phyloP scores from a whole-genome alignment of 2,329 filamentous ascomycete species.

The Colletotrichum abscissum region DNA sequence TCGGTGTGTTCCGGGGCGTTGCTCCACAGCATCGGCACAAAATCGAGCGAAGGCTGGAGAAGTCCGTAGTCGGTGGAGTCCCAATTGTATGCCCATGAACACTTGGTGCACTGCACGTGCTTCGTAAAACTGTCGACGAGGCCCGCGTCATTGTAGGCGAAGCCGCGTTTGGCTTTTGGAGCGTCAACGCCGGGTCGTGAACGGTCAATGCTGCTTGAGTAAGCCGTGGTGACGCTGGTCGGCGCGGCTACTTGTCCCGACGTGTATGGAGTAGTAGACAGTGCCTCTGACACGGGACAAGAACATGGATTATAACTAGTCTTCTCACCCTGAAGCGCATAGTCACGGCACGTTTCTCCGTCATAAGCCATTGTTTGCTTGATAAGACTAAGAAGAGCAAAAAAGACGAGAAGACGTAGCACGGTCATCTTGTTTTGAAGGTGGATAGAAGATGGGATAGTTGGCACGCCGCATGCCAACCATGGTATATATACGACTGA shows the following conservation, averaged over 20 bases:
- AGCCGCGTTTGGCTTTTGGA: conserved; percentile 67
- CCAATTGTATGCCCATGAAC: conserved; percentile 78
- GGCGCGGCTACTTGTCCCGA: background rate
- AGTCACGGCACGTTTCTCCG: background rate
- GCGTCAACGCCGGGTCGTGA: background rate
- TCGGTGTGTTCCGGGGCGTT: conserved; percentile 52
- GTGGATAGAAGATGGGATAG: background rate
- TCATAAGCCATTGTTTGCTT: background rate
- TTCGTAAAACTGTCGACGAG: conserved; percentile 61
- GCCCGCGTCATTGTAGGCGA: conserved; percentile 71
- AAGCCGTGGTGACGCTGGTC: background rate
- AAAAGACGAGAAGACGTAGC: background rate
- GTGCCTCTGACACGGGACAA: background rate
- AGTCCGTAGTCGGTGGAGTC: conserved; percentile 56
- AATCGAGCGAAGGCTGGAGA: conserved; percentile 58
- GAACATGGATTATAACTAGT: background rate
- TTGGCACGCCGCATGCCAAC: background rate
- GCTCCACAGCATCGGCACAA: conserved; percentile 76
- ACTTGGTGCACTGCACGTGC: conserved; percentile 34
- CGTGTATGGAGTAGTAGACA: background rate
- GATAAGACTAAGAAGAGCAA: background rate
- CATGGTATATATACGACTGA: background rate
- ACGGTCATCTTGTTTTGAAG: background rate
- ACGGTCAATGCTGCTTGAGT: background rate
- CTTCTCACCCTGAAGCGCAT: background rate